Evolutionary conservation across 116 monocot species (phyloP).

Genomic region (Trichopus zeylanicus): DNA sequence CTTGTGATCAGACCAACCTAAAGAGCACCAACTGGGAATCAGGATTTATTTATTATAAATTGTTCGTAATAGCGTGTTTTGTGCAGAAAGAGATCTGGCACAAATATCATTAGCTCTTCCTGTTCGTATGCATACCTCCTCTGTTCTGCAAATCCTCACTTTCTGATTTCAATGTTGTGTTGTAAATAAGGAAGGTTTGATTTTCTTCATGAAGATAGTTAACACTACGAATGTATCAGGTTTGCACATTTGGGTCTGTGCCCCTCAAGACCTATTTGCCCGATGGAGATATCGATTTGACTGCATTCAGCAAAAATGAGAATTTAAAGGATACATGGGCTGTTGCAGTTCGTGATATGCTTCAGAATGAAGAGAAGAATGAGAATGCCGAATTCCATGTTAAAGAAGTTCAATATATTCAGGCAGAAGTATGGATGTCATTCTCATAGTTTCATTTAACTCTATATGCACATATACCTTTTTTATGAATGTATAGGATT

Average conservation of each 20-base stretch:
- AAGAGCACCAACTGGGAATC: too few species aligned
- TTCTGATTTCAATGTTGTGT: constrained; percentile 16
- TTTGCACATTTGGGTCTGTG: constrained; percentile 93
- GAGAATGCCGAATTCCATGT: constrained; percentile 84
- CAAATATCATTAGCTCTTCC: not conserved
- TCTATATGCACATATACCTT: too few species aligned
- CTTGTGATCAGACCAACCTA: too few species aligned
- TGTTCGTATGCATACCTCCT: not conserved
- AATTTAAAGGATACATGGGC: constrained; percentile 74
- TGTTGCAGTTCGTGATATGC: constrained; percentile 40
- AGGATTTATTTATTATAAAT: not conserved
- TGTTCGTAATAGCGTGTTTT: not conserved
- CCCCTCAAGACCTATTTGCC: constrained; percentile 95
- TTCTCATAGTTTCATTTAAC: too few species aligned
- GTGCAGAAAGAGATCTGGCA: not conserved
- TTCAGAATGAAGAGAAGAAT: constrained; percentile 81
- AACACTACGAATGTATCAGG: too few species aligned
- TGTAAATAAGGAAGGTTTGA: too few species aligned
- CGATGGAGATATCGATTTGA: constrained; percentile 90
- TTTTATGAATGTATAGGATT: too few species aligned
- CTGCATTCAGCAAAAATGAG: constrained; percentile 52
- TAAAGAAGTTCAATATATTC: constrained; percentile 93
- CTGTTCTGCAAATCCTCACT: not conserved
- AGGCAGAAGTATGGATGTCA: constrained; percentile 67
- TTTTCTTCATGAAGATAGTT: too few species aligned